Base-by-base conservation (phyloP, 805 yeast species). In the Torulaspora quercuum region DNA sequence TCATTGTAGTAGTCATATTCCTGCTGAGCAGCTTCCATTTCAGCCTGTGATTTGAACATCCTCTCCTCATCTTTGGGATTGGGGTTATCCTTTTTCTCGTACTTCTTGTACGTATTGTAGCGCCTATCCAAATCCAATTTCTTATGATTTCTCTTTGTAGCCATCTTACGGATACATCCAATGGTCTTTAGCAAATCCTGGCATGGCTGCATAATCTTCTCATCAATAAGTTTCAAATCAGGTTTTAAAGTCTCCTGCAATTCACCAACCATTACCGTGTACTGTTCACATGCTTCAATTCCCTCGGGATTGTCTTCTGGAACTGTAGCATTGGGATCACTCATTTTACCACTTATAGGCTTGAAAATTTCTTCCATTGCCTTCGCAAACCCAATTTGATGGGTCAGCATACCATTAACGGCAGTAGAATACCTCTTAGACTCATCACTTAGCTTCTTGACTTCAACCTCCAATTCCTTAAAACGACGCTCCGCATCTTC, bases 251-350 rank as follows among this genome's bases (percentile, higher is more conserved):
- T 78, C 37, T 76, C 80, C 64, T 89, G 92, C 50, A 92, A 69
- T 43, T 89, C 97, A 33, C 77, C 75, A 23, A 92, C 96, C 38
- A 88, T 82, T 27, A 75, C 94, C 40, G 95, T 72, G 64, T 89
- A 92, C 59, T 83, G 95, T 56, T 84, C 95, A 53, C 94, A 78
- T 1, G 98, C 98, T 54, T 83, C 80, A 48, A 92, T 87, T 50
- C 97, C 98, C 35, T 92, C 95, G 3, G 97, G 97, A 56, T 89
- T 89, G 50, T 94, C 97, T 59, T 92, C 98, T 0, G 89, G 89
- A 30, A 78, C 74, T 2, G 86, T 63, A 6, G 92, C 76, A 55
- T 80, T 84, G 6, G 97, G 96, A 59, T 92, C 97, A 10, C 92
- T 79, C 58, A 84, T 69, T 44, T 88, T 79, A 27, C 98, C 98